Base-by-base conservation (phyloP, 1,284 basidiomycete species). In the Lignosus rhinocerotis region DNA sequence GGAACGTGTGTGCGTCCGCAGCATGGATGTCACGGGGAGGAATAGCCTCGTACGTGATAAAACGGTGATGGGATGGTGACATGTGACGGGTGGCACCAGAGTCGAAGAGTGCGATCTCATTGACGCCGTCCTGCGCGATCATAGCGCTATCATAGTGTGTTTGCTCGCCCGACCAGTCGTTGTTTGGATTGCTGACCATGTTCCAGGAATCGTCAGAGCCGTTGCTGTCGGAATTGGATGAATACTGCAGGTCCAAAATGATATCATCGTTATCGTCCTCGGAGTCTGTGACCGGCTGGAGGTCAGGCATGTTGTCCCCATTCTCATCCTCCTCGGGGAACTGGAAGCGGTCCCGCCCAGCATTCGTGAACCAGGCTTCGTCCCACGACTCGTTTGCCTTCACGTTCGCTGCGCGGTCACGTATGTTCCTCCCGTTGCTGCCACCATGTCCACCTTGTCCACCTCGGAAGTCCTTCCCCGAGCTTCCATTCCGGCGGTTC, bases 81-180 rank as follows among this genome's bases (percentile, higher is more conserved):
- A 81, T 73, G 48, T 80, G 78, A 2, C 65, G 34, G 0, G 72
- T 75, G 2, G 70, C 69, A 0, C 80, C 77, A 1, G 75, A 78
- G 59, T 80, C 73, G 47, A 68, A 74, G 0, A 80, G 39, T 61
- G 61, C 16, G 45, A 54, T 25, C 52, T 55, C 55, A 8, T 39
- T 36, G 14, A 43, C 10, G 7, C 38, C 43, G 30, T 55, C 55
- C 8, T 45, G 45, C 12, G 32, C 48, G 17, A 53, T 4, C 50
- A 55, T 47, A 3, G 53, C 60, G 9, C 21, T 17, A 30, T 52
- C 36, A 4, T 51, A 53, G 21, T 50, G 12, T 7, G 34, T 7
- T 12, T 36, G 34, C 34, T 36, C 34, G 12, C 12, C 34, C 34
- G 34, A 36, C 34, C 34, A 38, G 4, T 38, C 9, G 36, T 38